Evolutionary conservation across 2,329 filamentous ascomycete genomes (phyloP), one percentile per base, ranked within the genome.

Genomic region (Aureobasidium sp.): DNA sequence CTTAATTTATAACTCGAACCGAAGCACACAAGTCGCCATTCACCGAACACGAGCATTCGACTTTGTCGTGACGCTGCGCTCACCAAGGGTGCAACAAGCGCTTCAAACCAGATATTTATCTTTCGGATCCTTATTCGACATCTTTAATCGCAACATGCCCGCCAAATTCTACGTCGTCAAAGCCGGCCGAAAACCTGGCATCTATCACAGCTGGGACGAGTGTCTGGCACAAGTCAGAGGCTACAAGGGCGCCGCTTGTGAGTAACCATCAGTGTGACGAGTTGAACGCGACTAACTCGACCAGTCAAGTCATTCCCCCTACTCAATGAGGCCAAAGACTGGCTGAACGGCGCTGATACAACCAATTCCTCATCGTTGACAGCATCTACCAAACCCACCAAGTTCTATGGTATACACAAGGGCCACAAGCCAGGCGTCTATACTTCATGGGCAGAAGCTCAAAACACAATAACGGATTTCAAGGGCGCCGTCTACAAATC

Each of bases 291-390:
- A 54, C 33, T n/a, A 56, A 47, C 11, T 24, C n/a, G 59, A 22
- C 44, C 64, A 94, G 90, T 89, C 78, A 93, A 94, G 76, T 90
- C 88, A 1, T 97, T 96, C 71, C 76, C 80, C 11, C 85, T 82
- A 0, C 78, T 81, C 63, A 82, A 86, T 65, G 91, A 96, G 63
- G 93, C 93, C n/a, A 82, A 89, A 68, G 85, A 84, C 1, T 97
- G 90, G 71, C 79, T 90, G 29, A 89, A 89, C 50, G 80, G 81
- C 62, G 73, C 73, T 8, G 39, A 37, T 1, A 22, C 42, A 12
- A 71, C 71, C 3, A 67, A 70, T 15, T 70, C 67, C 44, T 66
- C 75, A 22, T 69, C 76, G 24, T 72, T 67, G 5, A 65, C 68
- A 27, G 19, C 17, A 9, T 37, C 57, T n/a, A 37, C 7, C 33